phyloP scores from a whole-genome alignment of 768 basidiomycete genomes.

The Austroboletus eburneus region DNA sequence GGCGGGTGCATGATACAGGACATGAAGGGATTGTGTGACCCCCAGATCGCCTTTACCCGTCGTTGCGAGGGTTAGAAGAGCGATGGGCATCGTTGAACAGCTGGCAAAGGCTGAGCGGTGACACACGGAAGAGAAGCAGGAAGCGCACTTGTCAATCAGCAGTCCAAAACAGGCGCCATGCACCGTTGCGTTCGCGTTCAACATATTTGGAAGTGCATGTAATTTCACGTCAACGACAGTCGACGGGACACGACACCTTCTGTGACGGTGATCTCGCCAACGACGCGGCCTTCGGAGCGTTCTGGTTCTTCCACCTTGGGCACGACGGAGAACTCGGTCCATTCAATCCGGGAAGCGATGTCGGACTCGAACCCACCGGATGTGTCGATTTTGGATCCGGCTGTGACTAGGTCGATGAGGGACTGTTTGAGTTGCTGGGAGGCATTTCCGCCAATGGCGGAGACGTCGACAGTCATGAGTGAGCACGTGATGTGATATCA shows the following conservation, averaged over 20 bases:
- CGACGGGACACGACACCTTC: slow-evolving; percentile 32
- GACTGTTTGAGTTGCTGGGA: slow-evolving; percentile 24
- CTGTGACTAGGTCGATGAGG: slow-evolving; percentile 19
- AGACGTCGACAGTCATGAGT: slow-evolving; percentile 19
- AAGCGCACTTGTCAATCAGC: slow-evolving; percentile 48
- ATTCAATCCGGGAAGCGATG: slow-evolving; percentile 23
- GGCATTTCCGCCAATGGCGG: slow-evolving; percentile 28
- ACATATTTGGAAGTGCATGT: slow-evolving; percentile 42
- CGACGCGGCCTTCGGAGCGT: slow-evolving; percentile 43
- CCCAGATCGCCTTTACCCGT: slow-evolving; percentile 25
- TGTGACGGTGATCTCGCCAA: slow-evolving; percentile 40
- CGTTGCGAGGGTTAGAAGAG: slow-evolving; percentile 28
- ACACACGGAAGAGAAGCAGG: neutral
- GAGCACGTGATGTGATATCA: too few relatives aligned
- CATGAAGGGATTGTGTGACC: slow-evolving; percentile 51
- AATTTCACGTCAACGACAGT: neutral
- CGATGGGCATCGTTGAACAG: slow-evolving; percentile 48
- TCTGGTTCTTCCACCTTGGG: slow-evolving; percentile 42
- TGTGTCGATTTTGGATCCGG: slow-evolving; percentile 1
- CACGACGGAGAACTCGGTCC: slow-evolving; percentile 41
- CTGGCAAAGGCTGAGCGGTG: slow-evolving; percentile 23
- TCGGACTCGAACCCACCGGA: slow-evolving; percentile 22
- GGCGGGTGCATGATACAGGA: slow-evolving; percentile 58
- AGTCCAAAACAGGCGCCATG: slow-evolving; percentile 56
- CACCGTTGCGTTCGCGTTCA: slow-evolving; percentile 43